Percentiles rank a stretch among this genome's conserved stretches.
Conservation (phyloP, 2,329 filamentous ascomycete species). For the Lasiodiplodia sp. region DNA sequence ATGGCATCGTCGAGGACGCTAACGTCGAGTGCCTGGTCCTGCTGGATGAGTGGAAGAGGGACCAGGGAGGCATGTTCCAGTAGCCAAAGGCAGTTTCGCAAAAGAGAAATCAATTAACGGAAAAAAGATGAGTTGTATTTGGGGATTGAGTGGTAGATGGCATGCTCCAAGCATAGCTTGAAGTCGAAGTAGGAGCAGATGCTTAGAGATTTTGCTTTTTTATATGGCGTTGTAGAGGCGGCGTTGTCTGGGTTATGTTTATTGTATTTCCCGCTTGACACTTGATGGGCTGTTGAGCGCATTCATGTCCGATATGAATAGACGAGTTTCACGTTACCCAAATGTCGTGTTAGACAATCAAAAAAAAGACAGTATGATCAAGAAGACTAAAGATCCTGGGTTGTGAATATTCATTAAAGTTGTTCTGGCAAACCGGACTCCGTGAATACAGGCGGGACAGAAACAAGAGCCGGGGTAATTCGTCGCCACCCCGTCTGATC, state of each 20-base stretch:
- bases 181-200: neutral
- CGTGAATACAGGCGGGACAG: no score
- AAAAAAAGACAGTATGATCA: no score
- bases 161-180: neutral
- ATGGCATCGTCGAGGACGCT: conserved; percentile 68
- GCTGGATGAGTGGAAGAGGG: conserved; percentile 63
- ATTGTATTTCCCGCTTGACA: neutral
- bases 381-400: no score
- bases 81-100: neutral
- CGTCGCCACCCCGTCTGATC: no score
- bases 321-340: neutral
- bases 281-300: neutral
- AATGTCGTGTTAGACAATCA: neutral
- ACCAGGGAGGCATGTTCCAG: conserved; percentile 29
- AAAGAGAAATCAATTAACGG: neutral
- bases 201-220: neutral
- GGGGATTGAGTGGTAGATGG: no score
- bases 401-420: no score
- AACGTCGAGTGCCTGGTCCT: conserved; percentile 65
- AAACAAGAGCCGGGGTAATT: no score
- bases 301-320: conserved; percentile 1
- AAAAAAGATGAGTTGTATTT: no score
- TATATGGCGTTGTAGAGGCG: neutral
- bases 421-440: no score
- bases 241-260: neutral